Conservation (phyloP, 225 moss, liverwort and hornwort genomes). For the Pleurozium schreberi region DNA sequence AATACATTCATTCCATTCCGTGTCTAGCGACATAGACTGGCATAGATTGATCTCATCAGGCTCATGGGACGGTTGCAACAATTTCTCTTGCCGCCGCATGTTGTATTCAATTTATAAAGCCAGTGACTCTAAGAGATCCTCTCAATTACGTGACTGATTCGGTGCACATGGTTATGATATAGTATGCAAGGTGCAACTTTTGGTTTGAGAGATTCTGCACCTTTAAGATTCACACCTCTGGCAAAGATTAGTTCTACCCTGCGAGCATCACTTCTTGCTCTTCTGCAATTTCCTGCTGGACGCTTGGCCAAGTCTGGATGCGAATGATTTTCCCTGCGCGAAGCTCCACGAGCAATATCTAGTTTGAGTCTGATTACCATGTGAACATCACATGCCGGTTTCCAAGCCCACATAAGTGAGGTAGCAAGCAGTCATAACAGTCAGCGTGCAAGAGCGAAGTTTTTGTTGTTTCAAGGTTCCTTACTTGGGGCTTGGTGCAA, state of each 20-base stretch:
- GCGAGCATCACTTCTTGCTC: not conserved
- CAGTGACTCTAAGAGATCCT: not conserved
- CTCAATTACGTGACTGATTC: not conserved
- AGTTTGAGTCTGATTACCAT: not conserved
- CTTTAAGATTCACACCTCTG: not conserved
- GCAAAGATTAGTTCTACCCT: not conserved
- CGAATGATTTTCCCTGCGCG: not conserved
- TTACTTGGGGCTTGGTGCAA: not conserved
- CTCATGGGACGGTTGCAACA: not conserved
- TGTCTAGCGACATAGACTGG: not conserved
- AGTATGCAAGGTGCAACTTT: not conserved
- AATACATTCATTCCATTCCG: not conserved
- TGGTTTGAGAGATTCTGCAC: not conserved
- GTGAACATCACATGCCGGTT: not conserved
- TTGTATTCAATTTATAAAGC: not conserved
- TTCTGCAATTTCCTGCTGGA: not conserved
- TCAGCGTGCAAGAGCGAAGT: not conserved
- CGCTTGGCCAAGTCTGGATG: not conserved
- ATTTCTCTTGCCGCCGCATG: not conserved
- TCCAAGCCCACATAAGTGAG: not conserved
- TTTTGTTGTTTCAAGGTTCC: not conserved
- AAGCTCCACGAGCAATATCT: not conserved
- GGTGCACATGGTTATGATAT: not conserved
- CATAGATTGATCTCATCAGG: not conserved
- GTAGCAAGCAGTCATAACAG: not conserved